Evolutionary conservation across 805 yeast species (phyloP).

Genomic region (Kuraishia floccosa): DNA sequence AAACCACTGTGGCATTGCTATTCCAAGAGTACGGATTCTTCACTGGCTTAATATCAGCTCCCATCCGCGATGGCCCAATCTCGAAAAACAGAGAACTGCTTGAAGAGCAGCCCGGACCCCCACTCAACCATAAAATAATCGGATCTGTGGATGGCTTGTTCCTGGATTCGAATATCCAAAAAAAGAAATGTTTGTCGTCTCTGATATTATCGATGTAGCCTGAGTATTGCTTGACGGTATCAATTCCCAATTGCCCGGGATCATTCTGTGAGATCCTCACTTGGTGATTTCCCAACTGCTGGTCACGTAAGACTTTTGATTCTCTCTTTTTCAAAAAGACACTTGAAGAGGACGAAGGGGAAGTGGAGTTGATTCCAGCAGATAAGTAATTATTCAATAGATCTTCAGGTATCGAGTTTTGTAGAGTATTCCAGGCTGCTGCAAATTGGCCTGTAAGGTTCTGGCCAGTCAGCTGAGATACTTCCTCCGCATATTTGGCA

Average conservation of each 20-base stretch:
- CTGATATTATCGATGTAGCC: conserved; percentile 62
- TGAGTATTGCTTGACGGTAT: conserved; percentile 55
- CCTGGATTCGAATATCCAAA: conserved; percentile 88
- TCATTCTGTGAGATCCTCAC: conserved; percentile 35
- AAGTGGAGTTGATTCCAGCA: no score
- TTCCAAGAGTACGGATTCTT: conserved; percentile 87
- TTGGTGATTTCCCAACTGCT: conserved; percentile 32
- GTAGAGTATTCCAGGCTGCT: no score
- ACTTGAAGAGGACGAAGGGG: no score
- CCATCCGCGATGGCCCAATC: conserved; percentile 78
- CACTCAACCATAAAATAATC: conserved; percentile 77
- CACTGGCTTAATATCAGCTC: conserved; percentile 49
- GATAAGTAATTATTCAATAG: no score
- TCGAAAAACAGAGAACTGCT: conserved; percentile 85
- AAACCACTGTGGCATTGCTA: conserved; percentile 77
- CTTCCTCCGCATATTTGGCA: no score
- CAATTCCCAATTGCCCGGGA: conserved; percentile 42
- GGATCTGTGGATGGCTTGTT: conserved; percentile 83
- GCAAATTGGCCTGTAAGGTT: no score
- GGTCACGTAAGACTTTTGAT: no score
- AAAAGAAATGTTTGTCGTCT: conserved; percentile 77
- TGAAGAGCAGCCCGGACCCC: conserved; percentile 94
- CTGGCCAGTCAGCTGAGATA: no score
- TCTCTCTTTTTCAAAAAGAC: no score
- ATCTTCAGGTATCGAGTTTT: no score